Evolutionary conservation across 139 green algal genomes (phyloP), one percentile per base, ranked within the genome.

Genomic region (Chlorella sp.): DNA sequence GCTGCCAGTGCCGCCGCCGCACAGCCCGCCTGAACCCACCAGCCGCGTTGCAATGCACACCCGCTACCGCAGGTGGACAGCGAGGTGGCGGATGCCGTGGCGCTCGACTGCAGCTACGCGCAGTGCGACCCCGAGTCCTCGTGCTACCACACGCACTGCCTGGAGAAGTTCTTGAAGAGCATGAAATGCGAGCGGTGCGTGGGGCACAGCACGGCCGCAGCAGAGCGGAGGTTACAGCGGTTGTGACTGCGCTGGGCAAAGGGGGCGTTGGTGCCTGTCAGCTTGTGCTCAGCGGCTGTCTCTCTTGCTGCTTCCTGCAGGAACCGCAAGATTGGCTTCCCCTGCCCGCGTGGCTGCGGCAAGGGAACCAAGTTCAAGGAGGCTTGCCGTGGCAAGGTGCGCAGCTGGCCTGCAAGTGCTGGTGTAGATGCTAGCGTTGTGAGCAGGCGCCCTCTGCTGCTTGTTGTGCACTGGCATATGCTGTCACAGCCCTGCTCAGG

Each of bases 251-350:
- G 28, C 13, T 18, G 51, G 51, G 25, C 4, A 28, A 15, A 11
- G 26, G 17, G 13, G 63, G 28, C 18, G 21, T 23, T 30, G 26
- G 9, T 23, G n/a, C n/a, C n/a, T n/a, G n/a, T n/a, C 60, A 30
- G 30, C 44, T 7, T 17, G 44, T 55, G 67, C 13, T n/a, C 67
- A 51, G 7, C 0, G 32, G 47, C 44, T 63, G 32, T 4, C 25
- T 55, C 47, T 55, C 34, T 34, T 34, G 21, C 36, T 32, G 5
- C 1, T 20, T 21, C 39, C 13, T 41, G 83, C 87, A 95, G 92
- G 89, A 97, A 96, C 81, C 86, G 95, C 30, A 98, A 98, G 81
- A 98, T 95, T 32, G 95, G 95, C 41, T 98, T 98, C 80, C 94
- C 94, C 36, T 98, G 95, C 81, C 95, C 95, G 3, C 71, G 95